Base-by-base conservation (phyloP, 192 early-diverging fungal species). In the Podila minutissima region DNA sequence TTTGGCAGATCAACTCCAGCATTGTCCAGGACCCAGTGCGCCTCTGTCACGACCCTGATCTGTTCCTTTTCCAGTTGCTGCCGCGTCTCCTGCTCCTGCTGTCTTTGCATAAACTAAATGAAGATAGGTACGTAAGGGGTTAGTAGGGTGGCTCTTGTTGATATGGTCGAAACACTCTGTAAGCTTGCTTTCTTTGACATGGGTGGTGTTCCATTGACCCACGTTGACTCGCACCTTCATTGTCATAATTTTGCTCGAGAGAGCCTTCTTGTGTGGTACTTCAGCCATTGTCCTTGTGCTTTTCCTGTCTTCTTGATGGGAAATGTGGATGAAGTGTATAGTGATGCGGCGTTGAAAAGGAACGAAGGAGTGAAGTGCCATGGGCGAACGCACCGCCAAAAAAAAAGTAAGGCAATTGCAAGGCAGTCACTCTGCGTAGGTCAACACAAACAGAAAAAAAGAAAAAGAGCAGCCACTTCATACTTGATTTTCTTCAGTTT, bases 61-160 rank as follows among this genome's bases (percentile, higher is more conserved):
- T 73, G 71, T 33, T 83, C 82, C 41, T 61, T 46, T 48, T 77
- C 82, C 51, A 77, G 22, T 37, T 76, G 70, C 19, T 83, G 55
- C 26, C 74, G 60, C 32, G 74, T 74, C 53, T 72, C 74, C 41
- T 57, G 70, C 28, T 76, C 74, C 57, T 76, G 74, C 24, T 83
- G 74, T 32, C 82, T 64, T 67, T 83, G 82, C 82, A 83, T 83
- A 49, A 83, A 83, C 74, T 77, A 67, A 38, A 22, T 31, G 53
- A 48, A 67, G 22, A 33, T 20, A 38, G 1, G n/a, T 20, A 35
- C 4, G 55, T 41, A 8, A 68, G 2, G 41, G 41, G 12, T 46
- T 46, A 46, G 41, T 46, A 15, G 3, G 41, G 41, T 46, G 15
- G 12, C 11, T 15, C 41, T 15, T 46, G 41, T 17, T 46, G 12